Evolutionary conservation across 495 filamentous ascomycete genomes (phyloP).

Genomic region (Penicillium herquei): DNA sequence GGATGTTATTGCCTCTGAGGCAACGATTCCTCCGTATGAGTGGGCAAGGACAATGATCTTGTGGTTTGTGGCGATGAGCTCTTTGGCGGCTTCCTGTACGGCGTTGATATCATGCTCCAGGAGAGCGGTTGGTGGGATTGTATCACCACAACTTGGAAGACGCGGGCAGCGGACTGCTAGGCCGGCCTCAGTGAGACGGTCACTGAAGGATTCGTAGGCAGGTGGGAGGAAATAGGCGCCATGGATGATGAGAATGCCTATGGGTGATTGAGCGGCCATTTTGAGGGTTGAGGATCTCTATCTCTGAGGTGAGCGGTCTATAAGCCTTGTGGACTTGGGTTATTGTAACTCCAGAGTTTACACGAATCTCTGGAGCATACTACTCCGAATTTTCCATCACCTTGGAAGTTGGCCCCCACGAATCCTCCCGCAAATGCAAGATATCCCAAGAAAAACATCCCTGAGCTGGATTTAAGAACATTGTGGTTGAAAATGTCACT

Average conservation of each 20-base stretch:
- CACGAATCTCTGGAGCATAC: too few species aligned
- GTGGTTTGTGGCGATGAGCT: constrained; percentile 8
- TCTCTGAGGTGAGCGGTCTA: too few species aligned
- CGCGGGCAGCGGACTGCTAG: constrained; percentile 9
- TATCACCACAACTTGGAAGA: constrained; percentile 11
- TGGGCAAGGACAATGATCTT: constrained; percentile 14
- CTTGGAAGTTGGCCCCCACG: too few species aligned
- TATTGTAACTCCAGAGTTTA: too few species aligned
- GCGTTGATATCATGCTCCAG: constrained; percentile 7
- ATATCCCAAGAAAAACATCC: too few species aligned
- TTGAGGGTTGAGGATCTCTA: neutral
- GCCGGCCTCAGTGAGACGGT: constrained; percentile 2
- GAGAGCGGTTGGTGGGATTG: constrained; percentile 7
- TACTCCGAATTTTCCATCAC: too few species aligned
- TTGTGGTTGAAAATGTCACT: too few species aligned
- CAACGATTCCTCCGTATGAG: constrained; percentile 15
- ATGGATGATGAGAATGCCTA: constrained; percentile 13
- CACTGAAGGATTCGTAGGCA: constrained; percentile 4
- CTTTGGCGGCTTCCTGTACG: constrained; percentile 6
- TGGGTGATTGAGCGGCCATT: constrained; percentile 5
- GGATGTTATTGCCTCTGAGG: constrained; percentile 8
- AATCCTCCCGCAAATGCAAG: too few species aligned
- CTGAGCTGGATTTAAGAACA: too few species aligned
- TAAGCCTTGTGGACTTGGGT: too few species aligned
- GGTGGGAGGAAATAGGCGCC: constrained; percentile 12